Percentiles rank a stretch among this genome's conserved stretches.
These are phyloP conservation scores for Trichoderma sp. DNA, from an alignment of 2,329 filamentous ascomycete species.

Conservation along the genomic window DNA sequence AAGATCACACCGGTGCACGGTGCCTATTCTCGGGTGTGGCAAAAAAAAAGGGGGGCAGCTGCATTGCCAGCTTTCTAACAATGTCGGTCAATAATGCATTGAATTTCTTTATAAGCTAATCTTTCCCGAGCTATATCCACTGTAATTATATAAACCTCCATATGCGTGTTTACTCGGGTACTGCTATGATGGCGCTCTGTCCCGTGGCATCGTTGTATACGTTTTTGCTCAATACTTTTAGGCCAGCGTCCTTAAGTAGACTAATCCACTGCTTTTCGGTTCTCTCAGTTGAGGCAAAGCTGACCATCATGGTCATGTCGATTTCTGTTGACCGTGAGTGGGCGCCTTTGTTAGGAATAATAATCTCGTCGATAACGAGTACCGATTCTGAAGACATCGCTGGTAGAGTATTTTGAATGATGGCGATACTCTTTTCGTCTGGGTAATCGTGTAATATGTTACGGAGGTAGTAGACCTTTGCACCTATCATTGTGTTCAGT, in stretches of 20 bases:
- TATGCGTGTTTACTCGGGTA: not conserved
- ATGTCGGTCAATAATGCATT: not conserved
- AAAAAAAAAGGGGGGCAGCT: too few relatives aligned
- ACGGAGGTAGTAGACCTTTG: constrained; percentile 30
- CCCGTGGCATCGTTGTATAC: not conserved
- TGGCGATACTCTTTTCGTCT: constrained; percentile 27
- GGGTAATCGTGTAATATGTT: constrained; percentile 31
- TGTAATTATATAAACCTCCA: not conserved
- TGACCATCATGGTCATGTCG: not conserved
- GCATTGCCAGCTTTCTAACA: not conserved
- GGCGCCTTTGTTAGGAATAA: constrained; percentile 22
- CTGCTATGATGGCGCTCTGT: not conserved
- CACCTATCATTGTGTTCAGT: constrained; percentile 19
- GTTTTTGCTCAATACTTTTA: not conserved
- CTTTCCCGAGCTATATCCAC: not conserved
- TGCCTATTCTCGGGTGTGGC: not conserved
- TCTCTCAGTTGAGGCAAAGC: not conserved
- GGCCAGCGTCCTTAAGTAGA: not conserved
- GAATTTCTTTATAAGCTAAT: not conserved
- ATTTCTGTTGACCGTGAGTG: not conserved
- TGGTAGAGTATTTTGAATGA: constrained; percentile 22
- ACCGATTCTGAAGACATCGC: constrained; percentile 26
- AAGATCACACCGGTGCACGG: not conserved
- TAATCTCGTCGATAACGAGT: constrained; percentile 30
- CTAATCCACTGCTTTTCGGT: not conserved